Evolutionary conservation across 2,329 filamentous ascomycete genomes (phyloP).

Genomic region (Apiospora koreana): DNA sequence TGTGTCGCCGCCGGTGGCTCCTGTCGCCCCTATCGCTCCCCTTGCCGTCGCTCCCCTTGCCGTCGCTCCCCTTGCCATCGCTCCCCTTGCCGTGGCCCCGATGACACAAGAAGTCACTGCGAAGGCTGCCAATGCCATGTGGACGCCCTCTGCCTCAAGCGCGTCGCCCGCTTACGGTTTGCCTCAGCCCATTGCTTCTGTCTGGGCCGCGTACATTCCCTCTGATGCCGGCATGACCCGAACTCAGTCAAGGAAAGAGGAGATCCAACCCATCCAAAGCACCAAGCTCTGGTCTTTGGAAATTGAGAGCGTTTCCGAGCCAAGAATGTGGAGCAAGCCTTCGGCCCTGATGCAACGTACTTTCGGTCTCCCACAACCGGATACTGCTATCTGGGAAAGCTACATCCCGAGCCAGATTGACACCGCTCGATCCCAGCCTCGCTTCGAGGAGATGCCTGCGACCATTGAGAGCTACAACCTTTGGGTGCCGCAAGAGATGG

Average conservation of each 20-base stretch:
- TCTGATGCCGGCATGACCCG: background rate
- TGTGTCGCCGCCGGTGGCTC: background rate
- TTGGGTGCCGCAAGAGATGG: constrained; percentile 28
- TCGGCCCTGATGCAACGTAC: background rate
- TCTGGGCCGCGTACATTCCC: constrained; percentile 7
- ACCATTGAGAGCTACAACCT: constrained; percentile 38
- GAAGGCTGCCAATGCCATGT: background rate
- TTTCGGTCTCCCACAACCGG: constrained; percentile 36
- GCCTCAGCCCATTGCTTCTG: background rate
- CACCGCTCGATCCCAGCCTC: constrained; percentile 30
- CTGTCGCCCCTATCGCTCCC: background rate
- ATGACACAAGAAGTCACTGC: background rate
- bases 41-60: background rate
- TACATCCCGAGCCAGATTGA: constrained; percentile 31
- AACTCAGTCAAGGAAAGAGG: background rate
- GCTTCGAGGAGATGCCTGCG: constrained; percentile 26
- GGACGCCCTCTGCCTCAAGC: background rate
- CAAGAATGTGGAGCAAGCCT: constrained; percentile 5
- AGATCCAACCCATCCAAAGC: constrained; percentile 9
- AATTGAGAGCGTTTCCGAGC: background rate
- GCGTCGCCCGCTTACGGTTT: background rate
- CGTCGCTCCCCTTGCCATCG: background rate
- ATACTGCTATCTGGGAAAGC: constrained; percentile 36
- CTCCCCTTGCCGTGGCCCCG: background rate
- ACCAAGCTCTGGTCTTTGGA: background rate